Conservation (phyloP, 306 rosid species). For the Psophocarpus tetragonolobus region DNA sequence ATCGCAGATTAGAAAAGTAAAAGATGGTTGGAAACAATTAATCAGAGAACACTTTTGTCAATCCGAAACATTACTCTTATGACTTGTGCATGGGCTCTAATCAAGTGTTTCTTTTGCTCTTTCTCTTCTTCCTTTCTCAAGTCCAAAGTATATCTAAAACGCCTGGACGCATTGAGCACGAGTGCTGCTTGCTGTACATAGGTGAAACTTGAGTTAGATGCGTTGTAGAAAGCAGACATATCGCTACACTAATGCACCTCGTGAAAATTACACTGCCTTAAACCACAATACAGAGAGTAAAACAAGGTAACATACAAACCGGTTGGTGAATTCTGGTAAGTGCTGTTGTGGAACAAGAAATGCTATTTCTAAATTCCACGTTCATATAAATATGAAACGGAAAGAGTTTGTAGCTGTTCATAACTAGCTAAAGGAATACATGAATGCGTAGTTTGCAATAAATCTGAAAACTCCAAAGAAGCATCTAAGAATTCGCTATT, state of each 20-base stretch:
- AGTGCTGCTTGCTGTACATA: slow-evolving; percentile 91
- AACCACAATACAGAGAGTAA: neutral
- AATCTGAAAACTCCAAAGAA: neutral
- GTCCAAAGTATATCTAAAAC: slow-evolving; percentile 93
- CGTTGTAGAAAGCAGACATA: slow-evolving; percentile 25
- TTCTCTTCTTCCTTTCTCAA: slow-evolving; percentile 77
- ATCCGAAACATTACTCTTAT: slow-evolving; percentile 70
- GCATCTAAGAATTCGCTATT: neutral
- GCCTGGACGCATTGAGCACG: slow-evolving; percentile 92
- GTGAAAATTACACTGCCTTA: slow-evolving; percentile 15
- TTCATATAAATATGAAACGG: neutral
- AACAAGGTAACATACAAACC: neutral
- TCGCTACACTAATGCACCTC: neutral
- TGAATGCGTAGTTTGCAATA: slow-evolving; percentile 1
- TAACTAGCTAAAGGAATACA: neutral
- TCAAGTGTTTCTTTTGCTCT: slow-evolving; percentile 72
- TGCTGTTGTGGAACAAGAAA: neutral
- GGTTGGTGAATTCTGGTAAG: neutral
- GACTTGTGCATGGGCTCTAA: slow-evolving; percentile 99
- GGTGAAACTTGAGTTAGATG: slow-evolving; percentile 38
- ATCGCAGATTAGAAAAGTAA: slow-evolving; percentile 39
- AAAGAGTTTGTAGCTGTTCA: neutral
- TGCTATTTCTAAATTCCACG: neutral
- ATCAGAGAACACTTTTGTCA: slow-evolving; percentile 1
- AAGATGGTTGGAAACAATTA: neutral